phyloP scores from a whole-genome alignment of 768 basidiomycete genomes.

The Pisolithus orientalis region DNA sequence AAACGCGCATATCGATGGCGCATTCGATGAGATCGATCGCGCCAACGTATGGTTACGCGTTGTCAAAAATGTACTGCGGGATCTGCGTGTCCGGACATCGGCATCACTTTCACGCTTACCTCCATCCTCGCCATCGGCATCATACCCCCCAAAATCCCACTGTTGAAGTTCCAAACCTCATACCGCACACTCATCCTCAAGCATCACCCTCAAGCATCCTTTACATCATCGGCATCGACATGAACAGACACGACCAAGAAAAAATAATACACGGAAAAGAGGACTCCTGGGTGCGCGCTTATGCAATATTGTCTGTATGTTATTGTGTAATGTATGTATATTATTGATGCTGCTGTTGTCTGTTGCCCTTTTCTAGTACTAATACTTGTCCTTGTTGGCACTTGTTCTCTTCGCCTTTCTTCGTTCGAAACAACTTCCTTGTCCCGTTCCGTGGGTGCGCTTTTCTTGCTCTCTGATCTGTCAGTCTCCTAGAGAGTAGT shows the following conservation, averaged over 20 bases:
- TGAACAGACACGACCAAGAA: background rate
- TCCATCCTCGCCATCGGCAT: background rate
- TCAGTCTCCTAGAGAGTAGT: too few relatives aligned
- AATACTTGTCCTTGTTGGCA: background rate
- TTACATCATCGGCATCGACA: background rate
- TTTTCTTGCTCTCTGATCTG: background rate
- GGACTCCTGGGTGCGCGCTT: conserved; percentile 1
- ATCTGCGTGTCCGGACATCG: conserved; percentile 33
- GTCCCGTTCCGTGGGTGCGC: background rate
- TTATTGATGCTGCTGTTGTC: conserved; percentile 5
- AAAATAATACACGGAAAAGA: background rate
- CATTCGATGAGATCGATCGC: conserved; percentile 60
- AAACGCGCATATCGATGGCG: conserved; percentile 47
- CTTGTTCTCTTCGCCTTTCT: background rate
- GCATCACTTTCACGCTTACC: background rate
- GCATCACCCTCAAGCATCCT: background rate
- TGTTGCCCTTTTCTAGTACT: background rate
- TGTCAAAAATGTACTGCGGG: conserved; percentile 56
- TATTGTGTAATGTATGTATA: conserved; percentile 29
- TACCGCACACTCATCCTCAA: background rate
- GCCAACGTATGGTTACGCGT: conserved; percentile 54
- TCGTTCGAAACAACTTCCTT: background rate
- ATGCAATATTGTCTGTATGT: conserved; percentile 17
- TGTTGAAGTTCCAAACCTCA: background rate
- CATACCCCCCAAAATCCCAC: background rate